phyloP scores from a whole-genome alignment of 495 filamentous ascomycete species.

The Haplographium delicatum region DNA sequence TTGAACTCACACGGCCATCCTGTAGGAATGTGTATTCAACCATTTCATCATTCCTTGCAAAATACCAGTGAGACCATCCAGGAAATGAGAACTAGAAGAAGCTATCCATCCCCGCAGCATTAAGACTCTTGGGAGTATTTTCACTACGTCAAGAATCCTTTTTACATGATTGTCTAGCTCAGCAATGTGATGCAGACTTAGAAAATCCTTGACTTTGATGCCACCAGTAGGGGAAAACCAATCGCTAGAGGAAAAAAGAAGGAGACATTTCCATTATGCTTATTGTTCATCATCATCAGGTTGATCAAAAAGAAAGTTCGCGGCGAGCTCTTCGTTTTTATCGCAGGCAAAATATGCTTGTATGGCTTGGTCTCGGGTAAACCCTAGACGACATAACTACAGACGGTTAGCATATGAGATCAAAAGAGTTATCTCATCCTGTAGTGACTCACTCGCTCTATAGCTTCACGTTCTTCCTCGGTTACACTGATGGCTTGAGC shows the following conservation, averaged over 20 bases:
- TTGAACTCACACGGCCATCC: no score
- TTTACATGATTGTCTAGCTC: not conserved
- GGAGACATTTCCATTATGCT: not conserved
- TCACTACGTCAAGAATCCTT: no score
- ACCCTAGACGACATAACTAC: slow-evolving; percentile 85
- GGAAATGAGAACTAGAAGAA: no score
- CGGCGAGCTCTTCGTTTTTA: slow-evolving; percentile 97
- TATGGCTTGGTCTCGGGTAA: slow-evolving; percentile 87
- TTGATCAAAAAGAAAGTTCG: slow-evolving; percentile 97
- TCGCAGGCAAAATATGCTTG: slow-evolving; percentile 99
- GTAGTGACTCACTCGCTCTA: slow-evolving; percentile 72
- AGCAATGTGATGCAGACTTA: not conserved
- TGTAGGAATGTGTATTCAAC: no score
- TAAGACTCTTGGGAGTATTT: no score
- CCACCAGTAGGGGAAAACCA: not conserved
- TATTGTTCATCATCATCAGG: slow-evolving; percentile 64
- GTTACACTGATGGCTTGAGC: slow-evolving; percentile 87
- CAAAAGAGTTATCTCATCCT: not conserved
- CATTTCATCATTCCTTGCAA: no score
- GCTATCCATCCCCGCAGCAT: no score
- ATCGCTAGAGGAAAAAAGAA: slow-evolving; percentile 14
- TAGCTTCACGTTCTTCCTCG: slow-evolving; percentile 92
- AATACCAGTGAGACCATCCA: no score
- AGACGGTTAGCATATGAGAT: slow-evolving; percentile 27
- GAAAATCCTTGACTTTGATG: not conserved